phyloP scores from a whole-genome alignment of 2,329 filamentous ascomycete genomes.

The Cercospora canescens region DNA sequence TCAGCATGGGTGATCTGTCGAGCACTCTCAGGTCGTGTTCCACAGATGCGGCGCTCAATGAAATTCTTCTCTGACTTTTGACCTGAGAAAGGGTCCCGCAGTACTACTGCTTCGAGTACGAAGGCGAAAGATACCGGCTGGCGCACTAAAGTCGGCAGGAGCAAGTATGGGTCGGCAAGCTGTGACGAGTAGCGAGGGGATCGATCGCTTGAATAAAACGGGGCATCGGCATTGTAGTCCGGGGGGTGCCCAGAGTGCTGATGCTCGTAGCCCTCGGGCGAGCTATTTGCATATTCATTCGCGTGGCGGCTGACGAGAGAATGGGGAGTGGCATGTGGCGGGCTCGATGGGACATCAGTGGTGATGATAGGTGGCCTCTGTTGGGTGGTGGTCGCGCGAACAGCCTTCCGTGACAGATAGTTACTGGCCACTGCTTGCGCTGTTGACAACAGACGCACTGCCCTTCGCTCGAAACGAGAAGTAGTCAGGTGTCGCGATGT shows the following conservation, averaged over 20 bases:
- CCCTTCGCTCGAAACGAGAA: neutral
- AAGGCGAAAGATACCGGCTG: slow-evolving; percentile 6
- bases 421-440: neutral
- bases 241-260: neutral
- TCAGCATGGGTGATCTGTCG: neutral
- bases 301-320: neutral
- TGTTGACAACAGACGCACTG: neutral
- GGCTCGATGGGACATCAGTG: neutral
- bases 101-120: neutral
- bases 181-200: neutral
- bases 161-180: neutral
- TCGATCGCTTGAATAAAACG: neutral
- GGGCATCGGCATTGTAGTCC: neutral
- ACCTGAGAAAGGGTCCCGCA: neutral
- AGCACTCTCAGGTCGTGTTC: neutral
- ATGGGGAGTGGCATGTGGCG: neutral
- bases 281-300: neutral
- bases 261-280: neutral
- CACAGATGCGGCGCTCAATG: neutral
- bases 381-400: neutral
- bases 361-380: neutral
- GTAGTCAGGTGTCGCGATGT: neutral
- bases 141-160: slow-evolving; percentile 4
- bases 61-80: neutral
- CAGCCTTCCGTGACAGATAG: neutral